Evolutionary conservation across 2,329 filamentous ascomycete species (phyloP), one percentile per base, ranked within the genome.

Genomic region (Aspergillus melleus): DNA sequence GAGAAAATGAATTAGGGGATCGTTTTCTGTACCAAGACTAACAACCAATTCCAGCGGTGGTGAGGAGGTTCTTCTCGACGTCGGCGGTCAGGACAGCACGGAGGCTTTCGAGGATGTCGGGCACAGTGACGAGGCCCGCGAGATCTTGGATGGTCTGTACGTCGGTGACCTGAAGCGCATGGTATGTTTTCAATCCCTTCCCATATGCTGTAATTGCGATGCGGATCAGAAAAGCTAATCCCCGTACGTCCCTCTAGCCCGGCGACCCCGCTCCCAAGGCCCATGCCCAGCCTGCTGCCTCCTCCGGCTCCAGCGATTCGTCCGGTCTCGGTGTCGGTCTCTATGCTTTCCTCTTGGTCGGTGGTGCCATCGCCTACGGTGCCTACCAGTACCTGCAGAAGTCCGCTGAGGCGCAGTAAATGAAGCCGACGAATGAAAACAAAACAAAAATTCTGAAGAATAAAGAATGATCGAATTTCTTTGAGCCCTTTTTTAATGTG

Each of bases 51-150:
- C 11, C 74, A 98, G 95, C 72, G 95, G 95, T 83, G 95, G 95
- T 82, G 95, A 99, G 82, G 95, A 99, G 83, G 95, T 99, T 70
- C 83, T 99, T 65, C 89, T 99, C 69, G 95, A 99, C 70, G 93
- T 98, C 66, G 95, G 85, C 73, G 95, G 95, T 69, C 93, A 96
- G 82, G 95, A 99, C 79, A 90, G 91, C 72, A 96, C 94, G 71
- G 95, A 98, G 82, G 94, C 95, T 63, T 99, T 99, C 77, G 95
- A 99, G 83, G 95, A 99, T 80, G 95, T 99, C 73, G 95, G 95
- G 75, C 95, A 99, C 89, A 96, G 91, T 72, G 95, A 99, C 79
- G 95, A 99, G 84, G 95, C 95, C 68, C 90, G 95, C 68, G 94
- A 98, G 83, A 94, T 96, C 68, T 88, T 99, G 59, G 88, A 90